phyloP scores from a whole-genome alignment of 31 red algal genomes.

The Endocladia muricata region DNA sequence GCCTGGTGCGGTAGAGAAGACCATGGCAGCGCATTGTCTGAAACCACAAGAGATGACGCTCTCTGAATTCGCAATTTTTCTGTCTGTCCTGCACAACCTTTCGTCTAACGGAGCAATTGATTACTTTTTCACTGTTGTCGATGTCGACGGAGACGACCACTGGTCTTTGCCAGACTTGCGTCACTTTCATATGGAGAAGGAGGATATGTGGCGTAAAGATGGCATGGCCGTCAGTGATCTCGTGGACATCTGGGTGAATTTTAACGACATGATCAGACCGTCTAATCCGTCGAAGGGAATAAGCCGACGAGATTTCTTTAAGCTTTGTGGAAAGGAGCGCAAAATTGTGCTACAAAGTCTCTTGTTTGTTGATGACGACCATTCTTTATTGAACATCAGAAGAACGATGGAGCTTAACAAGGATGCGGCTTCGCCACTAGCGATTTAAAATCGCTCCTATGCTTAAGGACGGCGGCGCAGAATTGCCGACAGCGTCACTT shows the following conservation, averaged over 20 bases:
- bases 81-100: constrained; percentile 63
- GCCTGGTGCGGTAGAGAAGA: constrained; percentile 58
- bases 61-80: constrained; percentile 68
- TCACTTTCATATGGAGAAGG: constrained; percentile 84
- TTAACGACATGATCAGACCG: constrained; percentile 68
- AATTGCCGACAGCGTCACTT: too few relatives aligned
- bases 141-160: constrained; percentile 78
- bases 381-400: constrained; percentile 65
- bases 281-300: constrained; percentile 33
- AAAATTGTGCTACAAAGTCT: constrained; percentile 65
- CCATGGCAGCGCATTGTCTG: constrained; percentile 60
- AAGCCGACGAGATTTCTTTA: constrained; percentile 32
- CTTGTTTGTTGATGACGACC: constrained; percentile 72
- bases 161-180: constrained; percentile 75
- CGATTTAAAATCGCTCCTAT: too few relatives aligned
- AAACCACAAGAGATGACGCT: constrained; percentile 55
- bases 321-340: constrained; percentile 48
- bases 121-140: constrained; percentile 78
- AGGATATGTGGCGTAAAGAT: constrained; percentile 56
- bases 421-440: too few relatives aligned
- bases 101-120: constrained; percentile 59
- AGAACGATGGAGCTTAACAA: constrained; percentile 66
- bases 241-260: constrained; percentile 64
- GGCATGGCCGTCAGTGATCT: constrained; percentile 75
- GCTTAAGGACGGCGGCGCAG: too few relatives aligned